Evolutionary conservation across 306 rosid genomes (phyloP).

Genomic region (Quercus berberidifolia): DNA sequence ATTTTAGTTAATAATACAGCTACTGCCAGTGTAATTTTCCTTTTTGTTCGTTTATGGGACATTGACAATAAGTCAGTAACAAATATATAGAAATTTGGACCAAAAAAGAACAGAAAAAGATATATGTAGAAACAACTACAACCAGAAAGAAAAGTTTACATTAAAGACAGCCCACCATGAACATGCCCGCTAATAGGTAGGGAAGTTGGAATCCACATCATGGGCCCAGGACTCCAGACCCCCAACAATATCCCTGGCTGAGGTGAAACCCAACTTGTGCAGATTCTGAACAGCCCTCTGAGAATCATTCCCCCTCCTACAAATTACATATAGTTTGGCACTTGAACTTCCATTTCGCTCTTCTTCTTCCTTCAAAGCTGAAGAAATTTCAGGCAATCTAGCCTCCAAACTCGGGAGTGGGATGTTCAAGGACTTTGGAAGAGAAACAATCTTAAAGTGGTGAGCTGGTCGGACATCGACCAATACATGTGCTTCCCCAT

Average conservation of each 20-base stretch:
- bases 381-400: constrained; percentile 49
- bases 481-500: constrained; percentile 60
- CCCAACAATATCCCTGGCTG: constrained; percentile 81
- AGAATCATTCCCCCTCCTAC: constrained; percentile 97
- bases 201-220: constrained; percentile 72
- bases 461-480: constrained; percentile 83
- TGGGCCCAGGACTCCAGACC: constrained; percentile 83
- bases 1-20: not conserved
- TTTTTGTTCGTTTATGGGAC: not conserved
- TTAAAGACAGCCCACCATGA: not conserved
- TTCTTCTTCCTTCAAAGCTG: constrained; percentile 32
- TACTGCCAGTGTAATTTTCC: not conserved
- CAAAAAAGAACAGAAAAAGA: not conserved
- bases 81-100: not conserved
- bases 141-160: not conserved
- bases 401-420: constrained; percentile 69
- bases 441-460: constrained; percentile 86
- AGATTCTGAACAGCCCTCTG: constrained; percentile 85
- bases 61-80: not conserved
- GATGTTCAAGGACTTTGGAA: constrained; percentile 76
- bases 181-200: constrained; percentile 33
- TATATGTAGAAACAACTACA: not conserved
- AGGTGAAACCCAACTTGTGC: constrained; percentile 64
- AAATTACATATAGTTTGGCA: constrained; percentile 57
- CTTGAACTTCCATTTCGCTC: not conserved